Evolutionary conservation across 148 eudicot genomes (phyloP).

Genomic region (Pharnaceum exiguum): DNA sequence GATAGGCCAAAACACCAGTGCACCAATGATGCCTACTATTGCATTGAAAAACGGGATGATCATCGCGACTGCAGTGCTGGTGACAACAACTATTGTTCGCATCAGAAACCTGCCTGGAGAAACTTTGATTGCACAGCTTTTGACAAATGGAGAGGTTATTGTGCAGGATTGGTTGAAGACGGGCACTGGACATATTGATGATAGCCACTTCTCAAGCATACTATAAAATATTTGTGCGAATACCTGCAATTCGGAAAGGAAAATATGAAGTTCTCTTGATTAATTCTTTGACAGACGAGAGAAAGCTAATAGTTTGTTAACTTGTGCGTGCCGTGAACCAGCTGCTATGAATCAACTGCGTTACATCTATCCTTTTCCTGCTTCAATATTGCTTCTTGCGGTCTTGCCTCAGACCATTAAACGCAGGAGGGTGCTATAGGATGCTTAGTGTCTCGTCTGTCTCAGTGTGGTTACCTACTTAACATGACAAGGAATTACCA

Average conservation of each 20-base stretch:
- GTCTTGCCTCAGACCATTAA: too few species aligned
- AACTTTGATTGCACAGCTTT: slow-evolving; percentile 7
- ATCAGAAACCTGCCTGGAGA: slow-evolving; percentile 15
- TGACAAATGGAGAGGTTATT: not conserved
- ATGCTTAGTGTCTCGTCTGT: too few species aligned
- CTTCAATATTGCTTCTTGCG: too few species aligned
- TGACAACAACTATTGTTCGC: slow-evolving; percentile 24
- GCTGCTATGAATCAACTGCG: too few species aligned
- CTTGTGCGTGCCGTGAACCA: too few species aligned
- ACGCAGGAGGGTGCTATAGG: too few species aligned
- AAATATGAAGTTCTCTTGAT: too few species aligned
- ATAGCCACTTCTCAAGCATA: slow-evolving; percentile 19
- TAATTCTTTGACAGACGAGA: too few species aligned
- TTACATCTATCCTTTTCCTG: too few species aligned
- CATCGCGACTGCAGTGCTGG: slow-evolving; percentile 20
- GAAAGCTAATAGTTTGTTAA: too few species aligned
- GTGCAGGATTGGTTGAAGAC: slow-evolving; percentile 24
- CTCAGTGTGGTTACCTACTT: too few species aligned
- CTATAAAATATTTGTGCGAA: slow-evolving; percentile 28
- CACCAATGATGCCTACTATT: slow-evolving; percentile 24
- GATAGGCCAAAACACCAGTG: slow-evolving; percentile 30
- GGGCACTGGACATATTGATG: slow-evolving; percentile 23
- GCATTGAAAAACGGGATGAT: slow-evolving; percentile 28
- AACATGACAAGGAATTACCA: too few species aligned
- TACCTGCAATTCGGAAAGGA: slow-evolving; percentile 21